phyloP scores from a whole-genome alignment of 1,139 yeast genomes.

The Suhomyces atakaporum region DNA sequence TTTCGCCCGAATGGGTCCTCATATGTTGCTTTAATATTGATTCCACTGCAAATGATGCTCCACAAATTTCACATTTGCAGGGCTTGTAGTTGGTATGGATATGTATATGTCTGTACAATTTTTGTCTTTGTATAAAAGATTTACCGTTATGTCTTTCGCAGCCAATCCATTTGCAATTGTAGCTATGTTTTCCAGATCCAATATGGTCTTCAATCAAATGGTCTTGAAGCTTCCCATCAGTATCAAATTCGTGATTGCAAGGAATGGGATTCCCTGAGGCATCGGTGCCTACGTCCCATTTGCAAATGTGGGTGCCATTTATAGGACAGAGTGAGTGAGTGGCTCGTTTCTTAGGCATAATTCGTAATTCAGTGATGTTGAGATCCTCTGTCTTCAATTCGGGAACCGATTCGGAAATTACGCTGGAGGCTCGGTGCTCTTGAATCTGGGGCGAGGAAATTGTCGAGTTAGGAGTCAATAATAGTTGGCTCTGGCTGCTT shows the following conservation, averaged over 20 bases:
- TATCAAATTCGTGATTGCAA: conserved; percentile 53
- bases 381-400: no score
- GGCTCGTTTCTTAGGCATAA: conserved; percentile 31
- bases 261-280: conserved; percentile 31
- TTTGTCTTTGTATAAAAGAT: conserved; percentile 80
- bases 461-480: conserved; percentile 20
- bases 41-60: conserved; percentile 68
- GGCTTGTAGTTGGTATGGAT: conserved; percentile 87
- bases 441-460: conserved; percentile 7
- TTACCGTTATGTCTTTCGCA: conserved; percentile 67
- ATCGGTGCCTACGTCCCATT: conserved; percentile 47
- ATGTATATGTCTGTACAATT: conserved; percentile 80
- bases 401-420: no score
- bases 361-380: conserved; percentile 39
- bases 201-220: conserved; percentile 72
- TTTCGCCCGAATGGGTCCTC: conserved; percentile 86
- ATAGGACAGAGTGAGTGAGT: conserved; percentile 1
- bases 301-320: conserved; percentile 39
- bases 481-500: conserved; percentile 10
- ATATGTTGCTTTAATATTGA: conserved; percentile 70
- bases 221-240: conserved; percentile 63
- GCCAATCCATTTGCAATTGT: conserved; percentile 75
- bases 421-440: no score
- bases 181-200: conserved; percentile 69
- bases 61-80: conserved; percentile 66